These are phyloP conservation scores for Vaccinium darrowii DNA, from an alignment of 148 eudicot species.

Conservation along the genomic window DNA sequence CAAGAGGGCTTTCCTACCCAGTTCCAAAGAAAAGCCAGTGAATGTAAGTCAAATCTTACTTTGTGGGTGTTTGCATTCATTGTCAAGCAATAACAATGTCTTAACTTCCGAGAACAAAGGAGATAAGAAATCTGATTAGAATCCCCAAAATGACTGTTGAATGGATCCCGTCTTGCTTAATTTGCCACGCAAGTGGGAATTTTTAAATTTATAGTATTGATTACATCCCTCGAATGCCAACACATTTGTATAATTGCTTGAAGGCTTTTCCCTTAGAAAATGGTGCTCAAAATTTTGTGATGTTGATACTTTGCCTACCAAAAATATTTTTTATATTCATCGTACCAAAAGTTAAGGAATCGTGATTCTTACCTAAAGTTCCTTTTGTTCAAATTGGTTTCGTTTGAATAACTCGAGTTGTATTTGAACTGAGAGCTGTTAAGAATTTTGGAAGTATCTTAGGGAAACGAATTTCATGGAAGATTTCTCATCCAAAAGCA, in stretches of 20 bases:
- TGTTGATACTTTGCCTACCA: background rate
- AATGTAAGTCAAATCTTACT: constrained; percentile 51
- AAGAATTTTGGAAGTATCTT: background rate
- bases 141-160: background rate
- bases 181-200: background rate
- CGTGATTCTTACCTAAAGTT: background rate
- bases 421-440: constrained; percentile 3
- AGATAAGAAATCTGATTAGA: background rate
- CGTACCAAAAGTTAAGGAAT: background rate
- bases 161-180: background rate
- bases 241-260: background rate
- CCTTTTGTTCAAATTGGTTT: background rate
- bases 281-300: background rate
- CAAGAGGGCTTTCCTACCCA: constrained; percentile 72
- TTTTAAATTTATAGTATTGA: background rate
- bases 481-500: background rate
- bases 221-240: background rate
- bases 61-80: background rate
- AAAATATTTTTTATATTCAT: background rate
- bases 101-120: background rate
- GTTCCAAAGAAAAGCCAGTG: constrained; percentile 71
- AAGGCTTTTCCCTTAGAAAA: constrained; percentile 8
- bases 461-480: background rate
- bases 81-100: background rate
- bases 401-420: background rate